These are phyloP conservation scores for Heliosperma pusillum DNA, from an alignment of 148 eudicot genomes.

Conservation along the genomic window DNA sequence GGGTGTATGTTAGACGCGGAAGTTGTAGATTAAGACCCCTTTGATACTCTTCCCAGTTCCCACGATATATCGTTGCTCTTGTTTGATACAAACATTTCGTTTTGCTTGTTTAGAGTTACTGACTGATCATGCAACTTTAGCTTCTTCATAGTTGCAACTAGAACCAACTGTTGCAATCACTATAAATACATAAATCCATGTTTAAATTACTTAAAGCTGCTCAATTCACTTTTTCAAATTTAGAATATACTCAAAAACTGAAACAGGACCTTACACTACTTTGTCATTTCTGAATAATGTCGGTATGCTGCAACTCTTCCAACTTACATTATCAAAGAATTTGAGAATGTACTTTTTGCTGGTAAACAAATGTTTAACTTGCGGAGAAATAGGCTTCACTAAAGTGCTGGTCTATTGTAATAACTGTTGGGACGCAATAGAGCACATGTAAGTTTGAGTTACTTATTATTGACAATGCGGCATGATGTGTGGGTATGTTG, in stretches of 20 bases:
- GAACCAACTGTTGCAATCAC: neutral
- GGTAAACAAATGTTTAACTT: constrained; percentile 46
- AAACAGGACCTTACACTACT: neutral
- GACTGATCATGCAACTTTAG: neutral
- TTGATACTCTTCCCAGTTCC: neutral
- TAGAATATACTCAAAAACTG: neutral
- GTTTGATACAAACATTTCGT: neutral
- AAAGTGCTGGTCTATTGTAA: constrained; percentile 54
- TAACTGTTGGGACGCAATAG: constrained; percentile 41
- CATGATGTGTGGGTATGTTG: neutral
- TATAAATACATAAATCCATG: neutral
- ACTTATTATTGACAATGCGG: neutral
- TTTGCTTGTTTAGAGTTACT: neutral
- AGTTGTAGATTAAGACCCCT: neutral
- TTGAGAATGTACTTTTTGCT: constrained; percentile 6
- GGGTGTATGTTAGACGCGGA: neutral
- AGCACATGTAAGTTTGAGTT: constrained; percentile 49
- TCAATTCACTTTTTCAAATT: neutral
- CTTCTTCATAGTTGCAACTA: neutral
- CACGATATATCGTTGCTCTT: neutral
- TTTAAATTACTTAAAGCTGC: neutral
- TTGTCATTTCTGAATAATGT: neutral
- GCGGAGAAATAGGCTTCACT: constrained; percentile 51
- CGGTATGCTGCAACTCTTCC: neutral
- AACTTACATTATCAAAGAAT: neutral